A percentile compares a stretch with the other conserved stretches of the same genome.
Conservation (phyloP, 164 flowering plant species). For the Piper betle region DNA sequence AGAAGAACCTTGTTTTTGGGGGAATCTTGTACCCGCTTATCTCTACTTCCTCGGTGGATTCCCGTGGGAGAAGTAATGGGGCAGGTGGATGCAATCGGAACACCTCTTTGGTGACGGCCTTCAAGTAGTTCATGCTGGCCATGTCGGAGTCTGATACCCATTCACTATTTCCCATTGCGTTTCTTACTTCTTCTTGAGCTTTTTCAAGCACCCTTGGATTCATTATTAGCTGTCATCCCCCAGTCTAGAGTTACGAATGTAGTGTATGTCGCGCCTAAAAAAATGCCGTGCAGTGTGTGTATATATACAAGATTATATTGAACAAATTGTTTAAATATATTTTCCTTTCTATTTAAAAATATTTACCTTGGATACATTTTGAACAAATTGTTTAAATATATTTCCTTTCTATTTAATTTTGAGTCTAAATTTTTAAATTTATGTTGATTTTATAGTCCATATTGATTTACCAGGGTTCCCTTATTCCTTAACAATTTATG, state of each 20-base stretch:
- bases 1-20: not conserved
- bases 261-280: conserved; percentile 1
- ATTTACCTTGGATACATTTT: too few relatives aligned
- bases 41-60: not conserved
- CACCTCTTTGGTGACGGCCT: not conserved
- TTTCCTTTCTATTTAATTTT: too few relatives aligned
- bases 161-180: not conserved
- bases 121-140: not conserved
- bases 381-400: too few relatives aligned
- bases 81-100: not conserved
- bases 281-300: not conserved
- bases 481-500: too few relatives aligned
- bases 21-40: conserved; percentile 1
- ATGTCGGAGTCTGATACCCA: not conserved
- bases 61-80: conserved; percentile 1
- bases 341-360: too few relatives aligned
- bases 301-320: too few relatives aligned
- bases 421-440: too few relatives aligned
- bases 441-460: too few relatives aligned
- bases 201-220: not conserved
- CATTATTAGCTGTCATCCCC: conserved; percentile 3
- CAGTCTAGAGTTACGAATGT: not conserved
- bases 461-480: too few relatives aligned
- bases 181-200: conserved; percentile 5
- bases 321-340: too few relatives aligned